Conservation (phyloP, 805 yeast species). For the Kregervanrija fluxuum region DNA sequence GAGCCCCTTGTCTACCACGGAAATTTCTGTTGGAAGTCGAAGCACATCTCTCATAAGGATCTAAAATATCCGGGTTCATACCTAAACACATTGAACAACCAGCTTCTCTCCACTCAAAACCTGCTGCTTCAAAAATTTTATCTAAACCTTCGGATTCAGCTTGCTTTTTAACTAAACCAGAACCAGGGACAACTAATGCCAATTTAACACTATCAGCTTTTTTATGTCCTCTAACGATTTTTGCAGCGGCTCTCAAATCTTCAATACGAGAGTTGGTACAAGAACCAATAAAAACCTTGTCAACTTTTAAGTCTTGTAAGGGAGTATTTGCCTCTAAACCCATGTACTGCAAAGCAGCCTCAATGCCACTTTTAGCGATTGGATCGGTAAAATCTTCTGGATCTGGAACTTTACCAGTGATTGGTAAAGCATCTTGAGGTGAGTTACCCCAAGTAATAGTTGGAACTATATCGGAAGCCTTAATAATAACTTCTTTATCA, state of each 20-base stretch:
- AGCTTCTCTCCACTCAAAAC: slow-evolving; percentile 98
- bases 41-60: slow-evolving; percentile 96
- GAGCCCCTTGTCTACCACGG: slow-evolving; percentile 98
- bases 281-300: slow-evolving; percentile 95
- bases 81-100: slow-evolving; percentile 99
- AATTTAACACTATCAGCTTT: slow-evolving; percentile 74
- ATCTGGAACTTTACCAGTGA: slow-evolving; percentile 85
- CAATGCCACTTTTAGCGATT: slow-evolving; percentile 74
- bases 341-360: slow-evolving; percentile 87
- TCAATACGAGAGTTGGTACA: slow-evolving; percentile 98
- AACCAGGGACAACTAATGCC: slow-evolving; percentile 94
- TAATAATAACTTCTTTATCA: slow-evolving; percentile 74
- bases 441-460: slow-evolving; percentile 99
- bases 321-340: slow-evolving; percentile 83
- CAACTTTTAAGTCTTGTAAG: slow-evolving; percentile 65
- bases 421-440: slow-evolving; percentile 97
- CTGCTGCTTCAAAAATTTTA: slow-evolving; percentile 84
- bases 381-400: slow-evolving; percentile 71
- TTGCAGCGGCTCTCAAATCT: slow-evolving; percentile 93
- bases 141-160: slow-evolving; percentile 95
- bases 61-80: slow-evolving; percentile 96
- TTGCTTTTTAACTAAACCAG: slow-evolving; percentile 87
- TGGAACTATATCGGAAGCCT: slow-evolving; percentile 83
- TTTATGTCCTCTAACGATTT: slow-evolving; percentile 82
- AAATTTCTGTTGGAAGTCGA: slow-evolving; percentile 98